Base-by-base conservation (phyloP, 208 protist genomes). In the Leishmania major region DNA sequence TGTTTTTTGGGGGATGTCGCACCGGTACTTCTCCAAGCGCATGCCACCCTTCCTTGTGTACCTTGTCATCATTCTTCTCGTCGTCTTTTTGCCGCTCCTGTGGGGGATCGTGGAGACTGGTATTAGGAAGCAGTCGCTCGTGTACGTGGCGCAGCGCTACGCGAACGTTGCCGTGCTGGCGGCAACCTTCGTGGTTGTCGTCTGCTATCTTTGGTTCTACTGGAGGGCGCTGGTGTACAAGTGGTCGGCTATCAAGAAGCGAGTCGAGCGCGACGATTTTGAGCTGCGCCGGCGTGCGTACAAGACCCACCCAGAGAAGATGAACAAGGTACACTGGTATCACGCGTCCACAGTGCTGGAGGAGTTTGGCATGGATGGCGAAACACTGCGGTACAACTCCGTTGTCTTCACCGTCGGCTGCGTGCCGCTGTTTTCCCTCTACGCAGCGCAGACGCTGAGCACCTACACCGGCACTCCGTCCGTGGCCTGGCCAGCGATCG, bases 141-240 rank as follows among this genome's bases (percentile, higher is more conserved):
- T 96, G 5, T 96, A 86, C 77, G 84, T 96, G 43, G 90, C 86
- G 53, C 90, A 95, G 83, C 84, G 87, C 28, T 96, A 94, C 81
- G 87, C 92, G 17, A 93, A 91, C 79, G 85, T 96, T 40, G 82
- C 90, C 2, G 88, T 96, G 5, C 81, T 98, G 51, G 87, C 86
- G 7, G 76, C 83, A 13, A 82, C 83, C 2, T 94, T 89, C 76
- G 77, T 95, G 13, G 85, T 98, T 25, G 73, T 87, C 6, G 80
- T 90, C 43, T 98, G 95, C 84, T 98, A 95, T 79, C 73, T 90
- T 19, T 96, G 92, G 91, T 95, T 96, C 80, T 98, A 93, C 82
- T 93, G 91, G 83, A 82, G 83, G 10, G 80, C 92, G 17, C 40
- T 98, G 17, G 85, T 87, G 67, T 89, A 87, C 76, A 98, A 98